phyloP scores from a whole-genome alignment of 2,329 filamentous ascomycete genomes.

The Venturia carpophila region DNA sequence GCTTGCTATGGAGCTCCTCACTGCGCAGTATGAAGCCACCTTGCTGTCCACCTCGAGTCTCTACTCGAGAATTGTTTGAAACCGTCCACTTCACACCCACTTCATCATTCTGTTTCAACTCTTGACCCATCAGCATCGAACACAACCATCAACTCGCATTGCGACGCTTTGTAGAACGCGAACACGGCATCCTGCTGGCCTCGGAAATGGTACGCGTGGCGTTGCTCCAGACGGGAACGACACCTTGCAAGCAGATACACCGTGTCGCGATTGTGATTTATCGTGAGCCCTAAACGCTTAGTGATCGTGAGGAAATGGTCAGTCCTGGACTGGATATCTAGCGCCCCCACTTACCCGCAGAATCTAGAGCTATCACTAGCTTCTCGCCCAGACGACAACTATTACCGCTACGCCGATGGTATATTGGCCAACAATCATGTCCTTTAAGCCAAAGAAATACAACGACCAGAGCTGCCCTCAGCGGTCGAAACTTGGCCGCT shows the following conservation, averaged over 20 bases:
- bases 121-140: background rate
- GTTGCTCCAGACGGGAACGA: background rate
- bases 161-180: background rate
- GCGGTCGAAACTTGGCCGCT: slow-evolving; percentile 1
- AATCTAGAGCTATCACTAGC: background rate
- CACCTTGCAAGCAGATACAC: background rate
- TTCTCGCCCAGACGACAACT: background rate
- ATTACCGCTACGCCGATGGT: background rate
- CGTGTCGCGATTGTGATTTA: background rate
- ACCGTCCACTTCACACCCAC: background rate
- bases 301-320: background rate
- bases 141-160: background rate
- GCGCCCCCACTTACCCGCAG: background rate
- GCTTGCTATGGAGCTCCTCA: background rate
- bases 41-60: background rate
- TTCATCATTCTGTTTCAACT: slow-evolving; percentile 1
- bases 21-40: background rate
- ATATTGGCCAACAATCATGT: background rate
- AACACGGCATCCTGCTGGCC: background rate
- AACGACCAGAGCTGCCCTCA: background rate
- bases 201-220: background rate
- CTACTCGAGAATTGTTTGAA: slow-evolving; percentile 7
- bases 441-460: background rate
- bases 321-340: background rate
- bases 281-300: background rate